Percentiles rank a stretch among this genome's conserved stretches.
Evolutionary conservation across 495 filamentous ascomycete species (phyloP).

Genomic region (Stereocaulon alpinum): DNA sequence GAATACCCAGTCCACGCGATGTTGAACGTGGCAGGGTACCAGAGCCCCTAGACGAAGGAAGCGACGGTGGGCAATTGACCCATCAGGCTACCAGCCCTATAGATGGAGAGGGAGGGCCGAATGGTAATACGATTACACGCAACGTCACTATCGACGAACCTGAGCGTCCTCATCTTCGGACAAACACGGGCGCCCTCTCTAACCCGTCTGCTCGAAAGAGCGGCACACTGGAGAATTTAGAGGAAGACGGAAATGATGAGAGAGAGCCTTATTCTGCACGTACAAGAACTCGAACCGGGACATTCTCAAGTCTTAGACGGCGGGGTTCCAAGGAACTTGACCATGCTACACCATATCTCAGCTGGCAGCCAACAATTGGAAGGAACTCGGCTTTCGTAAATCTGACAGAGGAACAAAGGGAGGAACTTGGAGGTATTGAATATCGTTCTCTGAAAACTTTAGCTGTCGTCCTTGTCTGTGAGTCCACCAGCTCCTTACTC

Average conservation of each 20-base stretch:
- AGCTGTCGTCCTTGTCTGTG: slow-evolving; percentile 56
- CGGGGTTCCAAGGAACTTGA: slow-evolving; percentile 31
- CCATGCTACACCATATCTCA: slow-evolving; percentile 67
- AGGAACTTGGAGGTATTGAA: slow-evolving; percentile 90
- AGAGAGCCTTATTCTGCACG: slow-evolving; percentile 8
- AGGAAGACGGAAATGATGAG: slow-evolving; percentile 13
- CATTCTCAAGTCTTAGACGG: slow-evolving; percentile 28
- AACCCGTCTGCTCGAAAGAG: slow-evolving; percentile 16
- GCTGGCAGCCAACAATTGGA: slow-evolving; percentile 84
- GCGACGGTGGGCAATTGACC: slow-evolving; percentile 19
- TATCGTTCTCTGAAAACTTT: slow-evolving; percentile 84
- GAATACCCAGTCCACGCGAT: slow-evolving; percentile 80
- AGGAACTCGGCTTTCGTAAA: slow-evolving; percentile 87
- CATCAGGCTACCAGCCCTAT: slow-evolving; percentile 13
- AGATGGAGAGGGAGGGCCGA: slow-evolving; percentile 2
- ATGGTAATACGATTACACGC: slow-evolving; percentile 21
- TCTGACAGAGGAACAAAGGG: slow-evolving; percentile 76
- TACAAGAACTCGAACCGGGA: slow-evolving; percentile 23
- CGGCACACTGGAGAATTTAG: slow-evolving; percentile 7
- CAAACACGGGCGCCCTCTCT: slow-evolving; percentile 8
- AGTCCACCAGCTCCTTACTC: slow-evolving; percentile 9
- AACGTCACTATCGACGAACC: slow-evolving; percentile 42
- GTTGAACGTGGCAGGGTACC: slow-evolving; percentile 71
- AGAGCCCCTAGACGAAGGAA: slow-evolving; percentile 44
- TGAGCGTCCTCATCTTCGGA: slow-evolving; percentile 23